phyloP scores from a whole-genome alignment of 169 alveolate genomes.

The Besnoitia besnoiti region DNA sequence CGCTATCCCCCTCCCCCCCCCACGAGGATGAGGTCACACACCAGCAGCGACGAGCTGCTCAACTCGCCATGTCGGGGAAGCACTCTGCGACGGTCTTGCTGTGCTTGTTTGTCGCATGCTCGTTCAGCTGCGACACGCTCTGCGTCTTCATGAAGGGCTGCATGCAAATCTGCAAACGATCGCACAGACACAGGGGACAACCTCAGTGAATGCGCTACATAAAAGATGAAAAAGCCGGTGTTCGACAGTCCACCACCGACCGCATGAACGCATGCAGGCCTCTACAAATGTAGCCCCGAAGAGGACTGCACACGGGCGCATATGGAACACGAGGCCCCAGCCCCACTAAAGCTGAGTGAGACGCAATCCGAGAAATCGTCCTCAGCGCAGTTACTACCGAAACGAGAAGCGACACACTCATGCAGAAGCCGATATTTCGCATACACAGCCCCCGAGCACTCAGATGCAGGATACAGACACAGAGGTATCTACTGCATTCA shows the following conservation, averaged over 20 bases:
- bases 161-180: conserved; percentile 63
- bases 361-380: too few relatives aligned
- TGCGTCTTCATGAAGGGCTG: conserved; percentile 71
- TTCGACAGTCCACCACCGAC: too few relatives aligned
- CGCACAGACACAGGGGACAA: conserved; percentile 5
- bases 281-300: neutral
- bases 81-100: conserved; percentile 53
- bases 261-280: neutral
- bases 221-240: neutral
- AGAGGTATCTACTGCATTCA: too few relatives aligned
- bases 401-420: too few relatives aligned
- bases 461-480: too few relatives aligned
- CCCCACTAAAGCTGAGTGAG: too few relatives aligned
- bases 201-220: neutral
- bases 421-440: too few relatives aligned
- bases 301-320: neutral
- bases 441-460: too few relatives aligned
- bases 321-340: neutral
- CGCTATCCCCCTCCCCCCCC: too few relatives aligned
- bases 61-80: conserved; percentile 53
- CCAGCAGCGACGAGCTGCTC: neutral
- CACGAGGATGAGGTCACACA: too few relatives aligned
- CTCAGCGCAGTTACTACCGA: too few relatives aligned
- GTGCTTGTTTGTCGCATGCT: conserved; percentile 67
- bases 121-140: conserved; percentile 64